Conservation (phyloP, 1,139 yeast genomes). For the Debaryomycetaceae sp. region DNA sequence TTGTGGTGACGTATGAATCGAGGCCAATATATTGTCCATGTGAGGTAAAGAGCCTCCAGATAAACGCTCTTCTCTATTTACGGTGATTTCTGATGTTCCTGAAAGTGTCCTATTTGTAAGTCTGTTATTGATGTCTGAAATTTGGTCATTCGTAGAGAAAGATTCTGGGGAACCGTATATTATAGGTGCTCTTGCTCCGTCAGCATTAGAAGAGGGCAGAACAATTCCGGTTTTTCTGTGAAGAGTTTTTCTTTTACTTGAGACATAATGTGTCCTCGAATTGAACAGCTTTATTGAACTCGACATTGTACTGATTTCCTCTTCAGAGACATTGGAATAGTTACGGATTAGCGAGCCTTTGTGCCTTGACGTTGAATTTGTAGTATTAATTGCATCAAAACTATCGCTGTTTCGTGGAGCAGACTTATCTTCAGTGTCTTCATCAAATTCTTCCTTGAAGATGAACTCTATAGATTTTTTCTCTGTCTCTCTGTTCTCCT, state of each 20-base stretch:
- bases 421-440: slow-evolving; percentile 6
- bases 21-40: slow-evolving; percentile 5
- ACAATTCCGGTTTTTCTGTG: not conserved
- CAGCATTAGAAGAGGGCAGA: not conserved
- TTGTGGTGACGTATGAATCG: not conserved
- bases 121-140: not conserved
- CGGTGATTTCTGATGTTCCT: not conserved
- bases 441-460: slow-evolving; percentile 33
- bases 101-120: not conserved
- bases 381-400: not conserved
- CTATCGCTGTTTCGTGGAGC: not conserved
- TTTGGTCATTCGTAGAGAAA: not conserved
- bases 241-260: not conserved
- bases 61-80: not conserved
- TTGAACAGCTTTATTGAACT: not conserved
- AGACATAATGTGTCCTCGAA: not conserved
- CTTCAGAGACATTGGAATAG: not conserved
- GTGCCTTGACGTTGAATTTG: not conserved
- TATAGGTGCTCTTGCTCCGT: not conserved
- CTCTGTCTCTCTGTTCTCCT: slow-evolving; percentile 6
- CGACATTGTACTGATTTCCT: not conserved
- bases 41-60: not conserved
- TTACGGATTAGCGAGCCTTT: not conserved
- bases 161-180: not conserved
- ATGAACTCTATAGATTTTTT: slow-evolving; percentile 12